Evolutionary conservation across 1,284 basidiomycete genomes (phyloP).

Genomic region (Cryptococcus floricola): DNA sequence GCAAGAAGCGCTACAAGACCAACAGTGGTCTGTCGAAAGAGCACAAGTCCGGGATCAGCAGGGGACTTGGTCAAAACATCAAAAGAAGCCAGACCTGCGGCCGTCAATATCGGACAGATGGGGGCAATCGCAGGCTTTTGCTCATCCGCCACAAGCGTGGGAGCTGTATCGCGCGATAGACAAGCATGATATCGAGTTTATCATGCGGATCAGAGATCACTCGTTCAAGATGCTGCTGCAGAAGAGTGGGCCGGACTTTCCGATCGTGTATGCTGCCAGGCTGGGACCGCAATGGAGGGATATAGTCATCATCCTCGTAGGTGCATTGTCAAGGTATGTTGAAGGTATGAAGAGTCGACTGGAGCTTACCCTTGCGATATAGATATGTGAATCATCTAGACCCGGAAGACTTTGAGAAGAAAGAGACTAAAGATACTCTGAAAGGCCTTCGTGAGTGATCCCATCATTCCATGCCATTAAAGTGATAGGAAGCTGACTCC

Average conservation of each 20-base stretch:
- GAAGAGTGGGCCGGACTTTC: constrained; percentile 48
- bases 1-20: constrained; percentile 46
- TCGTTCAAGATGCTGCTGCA: constrained; percentile 43
- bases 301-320: constrained; percentile 45
- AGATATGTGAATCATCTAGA: constrained; percentile 49
- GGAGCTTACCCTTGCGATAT: not conserved
- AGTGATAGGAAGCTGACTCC: not conserved
- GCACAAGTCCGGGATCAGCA: constrained; percentile 20
- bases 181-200: constrained; percentile 46
- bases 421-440: constrained; percentile 41
- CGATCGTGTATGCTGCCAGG: constrained; percentile 46
- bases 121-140: constrained; percentile 29
- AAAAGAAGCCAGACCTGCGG: no score
- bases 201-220: constrained; percentile 48
- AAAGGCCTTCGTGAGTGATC: constrained; percentile 34
- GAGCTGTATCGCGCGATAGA: constrained; percentile 50
- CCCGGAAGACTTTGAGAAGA: constrained; percentile 44
- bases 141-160: constrained; percentile 45
- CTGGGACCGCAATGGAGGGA: constrained; percentile 44
- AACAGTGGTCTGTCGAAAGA: constrained; percentile 35
- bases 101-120: not conserved
- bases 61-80: constrained; percentile 26
- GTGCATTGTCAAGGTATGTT: constrained; percentile 44
- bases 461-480: not conserved
- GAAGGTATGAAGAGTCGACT: not conserved